Base-by-base conservation (phyloP, 2,329 filamentous ascomycete species). In the Kalaharituber pfeilii region DNA sequence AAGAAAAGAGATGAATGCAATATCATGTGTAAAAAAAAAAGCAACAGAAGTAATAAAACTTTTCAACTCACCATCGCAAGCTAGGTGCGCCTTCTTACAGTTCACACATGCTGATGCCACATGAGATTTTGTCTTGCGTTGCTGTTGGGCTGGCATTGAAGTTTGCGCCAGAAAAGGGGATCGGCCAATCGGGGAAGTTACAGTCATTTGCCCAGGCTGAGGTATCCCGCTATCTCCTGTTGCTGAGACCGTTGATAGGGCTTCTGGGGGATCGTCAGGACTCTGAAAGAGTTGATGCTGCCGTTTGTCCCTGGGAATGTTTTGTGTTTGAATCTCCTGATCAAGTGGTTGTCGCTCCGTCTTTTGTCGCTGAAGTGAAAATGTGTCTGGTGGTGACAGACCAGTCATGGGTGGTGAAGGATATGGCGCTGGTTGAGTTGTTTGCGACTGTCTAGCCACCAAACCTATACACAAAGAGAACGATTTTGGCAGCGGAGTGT, bases 41-140 rank as follows among this genome's bases (percentile, higher is more conserved):
- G 47, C 44, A 44, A 54, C 47, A 42, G 18, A 33, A 54, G 56
- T 53, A 52, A 26, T 29, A 39, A 55, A 39, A 57, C 49, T 49
- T 22, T 28, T 28, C 50, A 55, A 62, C 63, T 53, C 62, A 64
- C 63, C 69, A 64, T 76, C 74, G 62, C 74, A 77, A 58, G 73
- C 75, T 59, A 91, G 74, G 75, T 91, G 85, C 33, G 85, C 85
- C 67, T 79, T 80, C 67, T 89, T 89, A 71, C 85, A 91, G 57
- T 86, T 86, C 61, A 89, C 81, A 66, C 85, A 91, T 25, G 85
- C 85, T 30, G 84, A 88, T 51, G 84, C 83, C 52, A 89, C 85
- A 70, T 91, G 85, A 13, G 83, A 82, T 66, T 86, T 86, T 5
- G 81, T 82, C 60, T 79, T 73, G 58, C 62, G 67, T 67, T 59